Evolutionary conservation across 2,329 filamentous ascomycete species (phyloP), one percentile per base, ranked within the genome.

Genomic region (Fusarium sp.): DNA sequence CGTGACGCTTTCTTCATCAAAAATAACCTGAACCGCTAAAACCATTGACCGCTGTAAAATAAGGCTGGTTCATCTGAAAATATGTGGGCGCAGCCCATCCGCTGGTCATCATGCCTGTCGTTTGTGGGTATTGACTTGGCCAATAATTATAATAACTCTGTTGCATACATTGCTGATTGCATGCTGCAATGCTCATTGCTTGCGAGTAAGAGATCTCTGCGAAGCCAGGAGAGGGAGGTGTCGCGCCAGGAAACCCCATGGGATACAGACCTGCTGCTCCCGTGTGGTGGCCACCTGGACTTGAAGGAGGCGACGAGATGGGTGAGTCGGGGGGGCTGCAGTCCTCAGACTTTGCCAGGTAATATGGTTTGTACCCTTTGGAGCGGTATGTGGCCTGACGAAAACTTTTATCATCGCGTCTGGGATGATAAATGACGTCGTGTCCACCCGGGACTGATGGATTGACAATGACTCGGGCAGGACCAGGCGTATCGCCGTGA

Each of bases 381-480:
- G 44, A 31, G 2, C 44, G 44, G 28, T 64, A 64, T 14, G 15
- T 56, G 1, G 61, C 61, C 3, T 56, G 44, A 7, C 34, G 15
- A 11, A 61, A 61, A 1, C 9, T 26, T 4, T 10, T 15, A 0
- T 39, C 21, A 1, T 8, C 0, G 17, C 28, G 39, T 0, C 6
- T 36, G 7, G 26, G 50, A 24, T 64, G 57, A 43, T 64, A 64
- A 5, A 64, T 52, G 4, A 64, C 61, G n/a, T 64, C 57, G 5
- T 46, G 26, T 15, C 26, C 45, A 9, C 44, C 50, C 38, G 45
- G 44, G 19, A 36, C 34, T 13, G 33, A 45, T 24, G 57, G 45
- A 2, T 64, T 64, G 9, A 62, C n/a, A 6, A 62, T 33, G 22
- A 64, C 15, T 14, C 57, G n/a, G 1, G 57, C 50, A 36, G 61